Percentiles rank a stretch among this genome's conserved stretches.
These are phyloP conservation scores for Globisporangium rhizosaccharum DNA, from an alignment of 352 stramenopile genomes.

Conservation along the genomic window DNA sequence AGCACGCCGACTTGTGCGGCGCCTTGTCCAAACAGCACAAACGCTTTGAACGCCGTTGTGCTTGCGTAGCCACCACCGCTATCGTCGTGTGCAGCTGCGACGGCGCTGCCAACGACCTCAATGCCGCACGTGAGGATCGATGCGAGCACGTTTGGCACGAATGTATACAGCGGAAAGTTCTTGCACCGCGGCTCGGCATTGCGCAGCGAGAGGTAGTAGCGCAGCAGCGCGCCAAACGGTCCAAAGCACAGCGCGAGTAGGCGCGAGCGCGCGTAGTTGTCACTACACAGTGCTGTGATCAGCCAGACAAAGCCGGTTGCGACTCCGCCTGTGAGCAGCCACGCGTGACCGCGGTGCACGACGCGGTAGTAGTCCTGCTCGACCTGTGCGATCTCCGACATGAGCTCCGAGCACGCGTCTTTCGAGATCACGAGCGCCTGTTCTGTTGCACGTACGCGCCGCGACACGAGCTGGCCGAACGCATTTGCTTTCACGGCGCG, in stretches of 20 bases:
- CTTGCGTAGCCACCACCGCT: slow-evolving; percentile 7
- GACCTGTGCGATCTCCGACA: slow-evolving; percentile 39
- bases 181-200: slow-evolving; percentile 45
- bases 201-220: slow-evolving; percentile 49
- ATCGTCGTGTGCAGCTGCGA: slow-evolving; percentile 18
- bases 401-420: slow-evolving; percentile 37
- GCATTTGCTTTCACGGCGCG: slow-evolving; percentile 36
- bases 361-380: slow-evolving; percentile 41
- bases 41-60: slow-evolving; percentile 25
- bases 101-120: slow-evolving; percentile 34
- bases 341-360: slow-evolving; percentile 23
- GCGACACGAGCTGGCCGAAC: slow-evolving; percentile 38
- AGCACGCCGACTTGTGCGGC: slow-evolving; percentile 45
- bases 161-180: slow-evolving; percentile 57
- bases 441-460: slow-evolving; percentile 36
- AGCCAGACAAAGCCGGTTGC: slow-evolving; percentile 37
- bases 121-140: slow-evolving; percentile 43
- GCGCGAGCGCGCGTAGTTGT: slow-evolving; percentile 45
- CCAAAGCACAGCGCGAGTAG: slow-evolving; percentile 49
- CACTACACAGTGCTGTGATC: slow-evolving; percentile 35
- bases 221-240: slow-evolving; percentile 49
- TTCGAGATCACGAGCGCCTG: slow-evolving; percentile 30
- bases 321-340: slow-evolving; percentile 17
- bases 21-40: slow-evolving; percentile 40
- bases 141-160: slow-evolving; percentile 52